These are phyloP conservation scores for Tylopilus vinaceipallidus DNA, from an alignment of 768 basidiomycete species.

Conservation along the genomic window DNA sequence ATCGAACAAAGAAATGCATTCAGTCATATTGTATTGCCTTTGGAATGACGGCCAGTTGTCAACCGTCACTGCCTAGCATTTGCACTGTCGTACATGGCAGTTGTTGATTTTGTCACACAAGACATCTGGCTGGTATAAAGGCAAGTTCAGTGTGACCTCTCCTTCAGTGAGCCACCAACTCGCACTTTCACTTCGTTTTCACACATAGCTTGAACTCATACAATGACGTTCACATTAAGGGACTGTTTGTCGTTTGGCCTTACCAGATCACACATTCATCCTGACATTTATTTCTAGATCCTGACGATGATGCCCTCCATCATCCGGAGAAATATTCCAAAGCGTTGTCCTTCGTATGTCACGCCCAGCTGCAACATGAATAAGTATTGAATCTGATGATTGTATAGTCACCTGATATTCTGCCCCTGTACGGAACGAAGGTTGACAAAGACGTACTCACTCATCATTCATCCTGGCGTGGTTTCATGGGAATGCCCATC, in stretches of 20 bases:
- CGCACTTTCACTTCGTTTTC: neutral
- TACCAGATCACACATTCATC: neutral
- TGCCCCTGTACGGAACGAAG: neutral
- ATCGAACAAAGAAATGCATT: too few relatives aligned
- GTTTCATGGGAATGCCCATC: too few relatives aligned
- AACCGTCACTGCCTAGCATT: too few relatives aligned
- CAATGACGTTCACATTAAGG: neutral
- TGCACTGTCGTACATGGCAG: too few relatives aligned
- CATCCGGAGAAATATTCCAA: neutral
- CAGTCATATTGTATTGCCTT: too few relatives aligned
- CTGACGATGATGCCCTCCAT: too few relatives aligned
- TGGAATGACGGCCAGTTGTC: too few relatives aligned
- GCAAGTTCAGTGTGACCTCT: too few relatives aligned
- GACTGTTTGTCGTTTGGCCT: neutral
- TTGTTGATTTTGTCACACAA: too few relatives aligned
- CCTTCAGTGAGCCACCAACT: too few relatives aligned
- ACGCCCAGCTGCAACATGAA: neutral
- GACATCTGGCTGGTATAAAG: too few relatives aligned
- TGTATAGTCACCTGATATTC: neutral
- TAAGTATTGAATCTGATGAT: neutral
- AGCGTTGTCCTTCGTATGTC: neutral
- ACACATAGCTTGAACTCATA: neutral
- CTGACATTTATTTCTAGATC: neutral
- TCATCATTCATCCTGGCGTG: too few relatives aligned
- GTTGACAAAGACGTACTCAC: neutral